Evolutionary conservation across 345 rosid genomes (phyloP).

Genomic region (Durio zibethinus): DNA sequence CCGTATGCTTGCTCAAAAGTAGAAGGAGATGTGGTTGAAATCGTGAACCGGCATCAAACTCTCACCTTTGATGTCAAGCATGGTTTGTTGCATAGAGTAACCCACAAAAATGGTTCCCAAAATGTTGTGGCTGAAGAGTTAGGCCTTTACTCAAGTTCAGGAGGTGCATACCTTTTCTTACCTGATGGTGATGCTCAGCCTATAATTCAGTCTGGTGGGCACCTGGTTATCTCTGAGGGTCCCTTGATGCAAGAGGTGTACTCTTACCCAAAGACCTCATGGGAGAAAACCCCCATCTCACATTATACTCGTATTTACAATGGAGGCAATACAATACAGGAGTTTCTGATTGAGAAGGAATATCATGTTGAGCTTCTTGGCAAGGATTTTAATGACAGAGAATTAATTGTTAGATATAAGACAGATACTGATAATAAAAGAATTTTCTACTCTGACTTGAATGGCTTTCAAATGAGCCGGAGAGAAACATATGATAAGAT

Average conservation of each 20-base stretch:
- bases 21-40: conserved; percentile 56
- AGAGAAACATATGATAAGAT: conserved; percentile 93
- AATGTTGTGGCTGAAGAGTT: conserved; percentile 68
- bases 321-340: conserved; percentile 56
- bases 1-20: conserved; percentile 70
- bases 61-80: conserved; percentile 59
- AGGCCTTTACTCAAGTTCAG: conserved; percentile 64
- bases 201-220: conserved; percentile 57
- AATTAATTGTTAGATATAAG: conserved; percentile 79
- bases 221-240: conserved; percentile 66
- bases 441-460: conserved; percentile 81
- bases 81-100: conserved; percentile 69
- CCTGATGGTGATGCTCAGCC: conserved; percentile 77
- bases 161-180: conserved; percentile 87
- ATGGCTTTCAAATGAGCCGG: conserved; percentile 98
- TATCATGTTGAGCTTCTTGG: conserved; percentile 91
- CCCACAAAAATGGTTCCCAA: conserved; percentile 42
- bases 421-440: conserved; percentile 64
- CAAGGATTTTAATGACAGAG: conserved; percentile 63
- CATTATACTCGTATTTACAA: conserved; percentile 73
- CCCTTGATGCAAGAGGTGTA: conserved; percentile 74
- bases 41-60: conserved; percentile 61
- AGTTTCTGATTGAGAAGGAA: conserved; percentile 70
- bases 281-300: conserved; percentile 69
- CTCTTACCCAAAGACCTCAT: conserved; percentile 74